Base-by-base conservation (phyloP, 164 flowering plant genomes). In the Piper longum region DNA sequence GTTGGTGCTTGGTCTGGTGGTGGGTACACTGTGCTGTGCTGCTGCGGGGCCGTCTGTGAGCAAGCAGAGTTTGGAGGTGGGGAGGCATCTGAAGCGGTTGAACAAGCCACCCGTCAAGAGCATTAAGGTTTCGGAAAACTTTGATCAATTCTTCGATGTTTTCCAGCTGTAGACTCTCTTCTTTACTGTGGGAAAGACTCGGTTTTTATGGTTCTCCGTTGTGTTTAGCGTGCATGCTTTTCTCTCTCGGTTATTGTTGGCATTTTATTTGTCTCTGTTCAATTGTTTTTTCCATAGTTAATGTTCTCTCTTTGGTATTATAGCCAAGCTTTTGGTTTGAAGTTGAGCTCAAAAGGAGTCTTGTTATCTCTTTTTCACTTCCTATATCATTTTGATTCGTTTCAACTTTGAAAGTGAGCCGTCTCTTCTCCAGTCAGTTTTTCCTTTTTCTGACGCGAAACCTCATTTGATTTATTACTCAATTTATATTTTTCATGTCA, bases 91-190 rank as follows among this genome's bases (percentile, higher is more conserved):
- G 80, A 85, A 83, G 13, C 82, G 91, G 43, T 73, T 91, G 64
- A 91, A 91, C 79, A 91, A 88, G 64, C 82, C 91, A 8, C 75
- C 97, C 51, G 66, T 85, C 52, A 81, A 88, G 64, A 80, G 67
- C 75, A 88, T 91, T 61, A 40, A 83, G 95, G 97, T 89, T 43
- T 1, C 36, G 36, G 36, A 26, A 26, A 26, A 26, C 36, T 26
- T 26, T 26, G 36, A 26, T 26, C 36, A 26, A 26, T 26, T 26
- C 36, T 26, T 26, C 2, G 36, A 26, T 26, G 36, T 26, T 26
- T 26, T 26, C 36, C 2, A 26, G 36, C 36, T 26, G 1, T 26
- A 26, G 36, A 26, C 36, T 26, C 36, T 26, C 36, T 26, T 26
- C 36, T 26, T 26, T 26, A 26, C 36, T 26, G 36, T 26, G 36